Base-by-base conservation (phyloP, 1,284 basidiomycete genomes). In the Tetrapyrgos nigripes region DNA sequence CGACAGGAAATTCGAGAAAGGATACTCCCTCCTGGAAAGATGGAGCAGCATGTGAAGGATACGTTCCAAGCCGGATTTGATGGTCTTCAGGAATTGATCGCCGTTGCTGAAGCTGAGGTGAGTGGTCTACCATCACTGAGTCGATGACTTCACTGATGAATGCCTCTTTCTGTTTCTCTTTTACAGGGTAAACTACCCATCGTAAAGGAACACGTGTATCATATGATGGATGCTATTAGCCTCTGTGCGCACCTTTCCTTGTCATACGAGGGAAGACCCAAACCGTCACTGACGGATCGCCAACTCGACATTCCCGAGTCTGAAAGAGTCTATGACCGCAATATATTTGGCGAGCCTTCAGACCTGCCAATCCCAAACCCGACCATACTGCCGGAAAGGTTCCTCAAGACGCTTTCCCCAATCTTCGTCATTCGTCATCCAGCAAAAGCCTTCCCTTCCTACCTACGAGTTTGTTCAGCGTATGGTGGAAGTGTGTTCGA, bases 191-290 rank as follows among this genome's bases (percentile, higher is more conserved):
- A 57, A 26, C 28, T 57, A 23, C 50, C 55, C 13, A 43, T 60
- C 2, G 53, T 54, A 14, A 60, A 60, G 31, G 59, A 60, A 29
- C 59, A 60, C 50, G 53, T 52, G 28, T 57, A 50, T 26, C 57
- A 56, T 40, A 50, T 60, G 51, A 56, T 57, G 51, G 37, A 57
- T 21, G 51, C 55, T 37, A 37, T 45, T 6, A 57, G n/a, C 23
- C 28, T 53, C 26, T 49, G 48, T 35, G 28, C 47, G 13, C 46
- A 37, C 23, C 54, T 56, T 13, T 46, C 44, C 9, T 35, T 33
- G 35, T 14, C 46, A n/a, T 46, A n/a, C 28, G 23, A 24, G 17
- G 29, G 43, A 40, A 28, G 21, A 19, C 35, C 44, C 9, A 19
- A 37, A 28, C 52, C 55, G 3, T 45, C 8, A 26, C n/a, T 57